A percentile compares a stretch with the other conserved stretches of the same genome.
Conservation (phyloP, 495 filamentous ascomycete species). For the Lasiosphaeria hispida region DNA sequence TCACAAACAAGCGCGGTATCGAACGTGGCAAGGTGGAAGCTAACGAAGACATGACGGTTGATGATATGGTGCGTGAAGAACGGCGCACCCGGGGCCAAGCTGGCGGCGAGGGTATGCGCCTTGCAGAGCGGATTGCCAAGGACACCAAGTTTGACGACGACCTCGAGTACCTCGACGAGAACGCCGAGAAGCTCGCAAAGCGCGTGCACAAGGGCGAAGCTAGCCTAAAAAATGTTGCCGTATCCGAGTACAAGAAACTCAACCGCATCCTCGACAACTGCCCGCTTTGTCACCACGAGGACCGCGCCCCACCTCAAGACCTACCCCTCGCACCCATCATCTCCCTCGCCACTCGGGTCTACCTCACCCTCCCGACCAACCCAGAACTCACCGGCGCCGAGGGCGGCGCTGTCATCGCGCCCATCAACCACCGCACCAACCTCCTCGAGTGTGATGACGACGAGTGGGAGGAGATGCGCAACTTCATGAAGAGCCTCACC, state of each 20-base stretch:
- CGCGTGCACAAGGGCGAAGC: conserved; percentile 84
- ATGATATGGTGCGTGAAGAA: conserved; percentile 95
- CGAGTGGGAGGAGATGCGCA: conserved; percentile 98
- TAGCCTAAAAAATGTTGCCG: conserved; percentile 83
- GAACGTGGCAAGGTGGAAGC: conserved; percentile 79
- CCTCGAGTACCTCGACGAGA: conserved; percentile 96
- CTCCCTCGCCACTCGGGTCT: conserved; percentile 84
- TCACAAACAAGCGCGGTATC: conserved; percentile 72
- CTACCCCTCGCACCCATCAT: conserved; percentile 80
- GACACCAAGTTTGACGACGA: conserved; percentile 91
- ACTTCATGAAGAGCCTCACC: conserved; percentile 97
- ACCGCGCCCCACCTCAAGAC: conserved; percentile 62
- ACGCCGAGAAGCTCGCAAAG: conserved; percentile 86
- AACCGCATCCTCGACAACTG: conserved; percentile 84
- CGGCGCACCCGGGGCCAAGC: conserved; percentile 73
- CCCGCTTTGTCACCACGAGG: conserved; percentile 90
- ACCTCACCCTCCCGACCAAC: conserved; percentile 82
- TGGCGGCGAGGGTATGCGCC: conserved; percentile 75
- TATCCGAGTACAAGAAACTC: conserved; percentile 86
- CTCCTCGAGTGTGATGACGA: conserved; percentile 97
- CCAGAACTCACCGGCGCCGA: conserved; percentile 72
- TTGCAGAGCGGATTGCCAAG: conserved; percentile 89
- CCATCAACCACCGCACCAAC: conserved; percentile 84
- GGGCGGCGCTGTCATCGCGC: conserved; percentile 82
- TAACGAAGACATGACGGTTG: conserved; percentile 93